Evolutionary conservation across 345 rosid species (phyloP), one percentile per base, ranked within the genome.

Genomic region (Acer saccharum): DNA sequence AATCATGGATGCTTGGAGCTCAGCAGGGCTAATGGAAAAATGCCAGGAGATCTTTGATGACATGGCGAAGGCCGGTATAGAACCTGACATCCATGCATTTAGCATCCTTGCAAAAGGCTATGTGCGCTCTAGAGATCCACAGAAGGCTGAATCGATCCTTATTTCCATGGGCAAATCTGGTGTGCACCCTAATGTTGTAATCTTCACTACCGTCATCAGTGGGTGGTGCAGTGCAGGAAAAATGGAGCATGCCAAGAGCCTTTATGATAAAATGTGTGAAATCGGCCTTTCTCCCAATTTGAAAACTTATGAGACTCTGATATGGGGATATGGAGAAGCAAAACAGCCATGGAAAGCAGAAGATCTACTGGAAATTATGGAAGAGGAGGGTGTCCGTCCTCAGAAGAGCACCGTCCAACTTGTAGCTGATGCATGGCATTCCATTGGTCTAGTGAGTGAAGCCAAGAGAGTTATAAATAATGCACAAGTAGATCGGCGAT

Each of bases 1-100:
- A 4, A 85, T 95, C 84, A 93, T 95, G 97, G 89, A 95, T 77
- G 94, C 91, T 2, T 93, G 99, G 94, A 92, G 96, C 84, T 89
- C 96, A 3, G 83, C 90, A 10, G 99, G 98, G 79, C 83, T 87
- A 64, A 93, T 93, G 98, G 87, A 88, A 50, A 91, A 91, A 79
- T 95, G 98, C 79, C 87, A 84, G 79, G 95, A 95, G 77, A 93
- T 95, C 68, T 95, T 89, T 23, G 72, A 85, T 52, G 98, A 95
- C 80, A 91, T 90, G 98, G 81, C 84, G 68, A 88, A 85, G 84
- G 88, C 89, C 17, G 90, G 92, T 65, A 92, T 90, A 84, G 92
- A 90, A 44, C 98, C 97, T 0, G 97, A 94, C 39, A 81, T 78
- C 52, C 98, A 88, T 74, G 92, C 89, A 20, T 93, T 85, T 69